Conservation (phyloP, 2,329 filamentous ascomycete genomes). For the Diaporthe nobilis region DNA sequence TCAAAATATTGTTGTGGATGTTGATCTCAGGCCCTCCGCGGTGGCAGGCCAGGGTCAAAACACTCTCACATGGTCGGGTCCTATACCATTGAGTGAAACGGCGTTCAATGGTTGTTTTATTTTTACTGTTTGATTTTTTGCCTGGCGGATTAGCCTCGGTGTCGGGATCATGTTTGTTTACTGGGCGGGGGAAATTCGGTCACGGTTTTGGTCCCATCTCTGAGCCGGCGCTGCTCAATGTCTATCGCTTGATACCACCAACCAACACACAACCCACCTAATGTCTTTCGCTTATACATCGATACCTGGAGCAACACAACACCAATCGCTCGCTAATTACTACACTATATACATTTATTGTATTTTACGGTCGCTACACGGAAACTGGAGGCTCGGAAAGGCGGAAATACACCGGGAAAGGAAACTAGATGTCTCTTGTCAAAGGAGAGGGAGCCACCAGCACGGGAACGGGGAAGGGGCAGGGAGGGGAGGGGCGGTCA, state of each 20-base stretch:
- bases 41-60: neutral
- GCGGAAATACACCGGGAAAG: conserved; percentile 16
- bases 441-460: conserved; percentile 5
- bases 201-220: conserved; percentile 33
- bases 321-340: conserved; percentile 40
- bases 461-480: neutral
- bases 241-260: conserved; percentile 36
- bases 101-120: neutral
- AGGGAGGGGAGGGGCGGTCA: neutral
- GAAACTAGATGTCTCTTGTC: conserved; percentile 37
- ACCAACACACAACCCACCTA: conserved; percentile 34
- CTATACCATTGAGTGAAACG: conserved; percentile 23
- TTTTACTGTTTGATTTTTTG: neutral
- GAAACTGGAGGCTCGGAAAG: conserved; percentile 3
- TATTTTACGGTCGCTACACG: conserved; percentile 38
- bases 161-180: conserved; percentile 25
- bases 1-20: conserved; percentile 5
- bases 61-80: neutral
- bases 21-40: neutral
- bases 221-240: conserved; percentile 35
- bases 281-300: conserved; percentile 39
- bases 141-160: conserved; percentile 26
- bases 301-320: conserved; percentile 36
- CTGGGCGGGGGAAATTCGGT: conserved; percentile 17
- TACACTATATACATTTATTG: conserved; percentile 34